Evolutionary conservation across 192 early-diverging fungal species (phyloP).

Genomic region (Phlyctochytrium planicorne): DNA sequence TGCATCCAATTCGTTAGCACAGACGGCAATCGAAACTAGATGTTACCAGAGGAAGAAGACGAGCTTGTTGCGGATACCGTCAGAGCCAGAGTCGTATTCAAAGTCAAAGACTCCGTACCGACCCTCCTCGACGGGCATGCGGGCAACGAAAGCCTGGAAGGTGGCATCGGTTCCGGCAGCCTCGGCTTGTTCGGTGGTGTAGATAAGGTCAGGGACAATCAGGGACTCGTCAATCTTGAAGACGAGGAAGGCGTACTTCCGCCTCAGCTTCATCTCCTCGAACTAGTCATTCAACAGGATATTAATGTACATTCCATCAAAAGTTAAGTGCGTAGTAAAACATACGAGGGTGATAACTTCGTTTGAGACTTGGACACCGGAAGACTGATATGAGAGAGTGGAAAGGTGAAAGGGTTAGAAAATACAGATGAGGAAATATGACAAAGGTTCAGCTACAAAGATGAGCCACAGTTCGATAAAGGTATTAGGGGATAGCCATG

Average conservation of each 20-base stretch:
- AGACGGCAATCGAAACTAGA: constrained; percentile 2
- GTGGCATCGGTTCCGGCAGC: constrained; percentile 22
- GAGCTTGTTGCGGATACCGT: constrained; percentile 80
- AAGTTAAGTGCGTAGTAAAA: not conserved
- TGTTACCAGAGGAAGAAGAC: constrained; percentile 81
- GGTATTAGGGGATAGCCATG: no score
- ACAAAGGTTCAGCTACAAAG: no score
- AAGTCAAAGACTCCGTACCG: constrained; percentile 70
- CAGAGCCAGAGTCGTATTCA: constrained; percentile 64
- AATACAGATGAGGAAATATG: no score
- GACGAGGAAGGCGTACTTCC: constrained; percentile 73
- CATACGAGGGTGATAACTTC: constrained; percentile 10
- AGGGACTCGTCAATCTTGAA: constrained; percentile 72
- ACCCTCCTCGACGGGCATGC: constrained; percentile 53
- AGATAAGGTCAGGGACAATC: constrained; percentile 57
- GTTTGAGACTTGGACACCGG: constrained; percentile 8
- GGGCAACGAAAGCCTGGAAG: constrained; percentile 66
- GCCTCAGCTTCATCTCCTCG: constrained; percentile 67
- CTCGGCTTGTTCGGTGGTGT: constrained; percentile 35
- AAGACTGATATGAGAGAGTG: constrained; percentile 14
- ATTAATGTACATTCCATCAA: not conserved
- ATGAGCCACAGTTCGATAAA: no score
- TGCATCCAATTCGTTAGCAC: constrained; percentile 30
- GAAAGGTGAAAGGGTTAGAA: no score
- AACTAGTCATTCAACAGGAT: constrained; percentile 37